Conservation (phyloP, 345 rosid genomes). For the Excoecaria agallocha region DNA sequence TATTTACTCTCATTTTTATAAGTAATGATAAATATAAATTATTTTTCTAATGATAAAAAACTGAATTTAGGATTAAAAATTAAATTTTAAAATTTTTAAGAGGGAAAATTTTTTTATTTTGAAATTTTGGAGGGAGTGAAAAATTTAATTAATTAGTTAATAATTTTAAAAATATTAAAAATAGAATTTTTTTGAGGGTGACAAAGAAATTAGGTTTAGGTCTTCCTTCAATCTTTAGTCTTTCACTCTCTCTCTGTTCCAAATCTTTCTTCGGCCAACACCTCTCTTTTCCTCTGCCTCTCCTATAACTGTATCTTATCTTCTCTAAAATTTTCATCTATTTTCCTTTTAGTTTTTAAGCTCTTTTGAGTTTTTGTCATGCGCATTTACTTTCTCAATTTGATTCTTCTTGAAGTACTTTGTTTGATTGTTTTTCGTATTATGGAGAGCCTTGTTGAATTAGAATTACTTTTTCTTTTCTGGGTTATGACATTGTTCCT, state of each 20-base stretch:
- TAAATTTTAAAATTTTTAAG: no score
- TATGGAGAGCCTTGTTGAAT: conserved; percentile 16
- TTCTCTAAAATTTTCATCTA: neutral
- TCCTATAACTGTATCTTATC: conserved; percentile 41
- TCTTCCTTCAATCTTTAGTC: no score
- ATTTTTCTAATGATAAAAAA: no score
- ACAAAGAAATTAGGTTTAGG: no score
- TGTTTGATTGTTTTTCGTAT: neutral
- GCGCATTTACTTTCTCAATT: neutral
- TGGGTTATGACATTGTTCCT: neutral
- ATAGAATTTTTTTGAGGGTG: no score
- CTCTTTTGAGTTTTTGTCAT: neutral
- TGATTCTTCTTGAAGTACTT: neutral
- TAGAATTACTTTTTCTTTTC: neutral
- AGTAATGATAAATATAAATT: no score
- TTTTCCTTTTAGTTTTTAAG: neutral
- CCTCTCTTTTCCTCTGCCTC: conserved; percentile 43
- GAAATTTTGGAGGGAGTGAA: no score
- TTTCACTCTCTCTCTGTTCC: conserved; percentile 61
- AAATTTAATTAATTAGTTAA: no score
- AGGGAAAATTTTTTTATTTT: no score
- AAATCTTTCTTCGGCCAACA: conserved; percentile 69
- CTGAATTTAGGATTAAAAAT: no score
- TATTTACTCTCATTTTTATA: no score
- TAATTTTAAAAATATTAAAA: no score